A percentile compares a stretch with the other conserved stretches of the same genome.
Conservation (phyloP, 2,329 filamentous ascomycete genomes). For the Colletotrichum sp. region DNA sequence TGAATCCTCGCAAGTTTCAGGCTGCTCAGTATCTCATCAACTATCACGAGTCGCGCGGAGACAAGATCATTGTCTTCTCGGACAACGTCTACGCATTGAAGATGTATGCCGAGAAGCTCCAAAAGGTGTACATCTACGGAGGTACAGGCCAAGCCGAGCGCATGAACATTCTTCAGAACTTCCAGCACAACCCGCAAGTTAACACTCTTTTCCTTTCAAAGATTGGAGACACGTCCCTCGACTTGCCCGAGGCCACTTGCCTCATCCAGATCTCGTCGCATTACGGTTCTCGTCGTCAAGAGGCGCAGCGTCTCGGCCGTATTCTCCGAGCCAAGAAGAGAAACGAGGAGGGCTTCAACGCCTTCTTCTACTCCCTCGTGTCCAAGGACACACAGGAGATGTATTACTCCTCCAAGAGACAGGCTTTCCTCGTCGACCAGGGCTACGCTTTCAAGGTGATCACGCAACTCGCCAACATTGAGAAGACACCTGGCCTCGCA, state of each 20-base stretch:
- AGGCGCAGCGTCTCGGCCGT: constrained; percentile 90
- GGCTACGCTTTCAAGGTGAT: constrained; percentile 99
- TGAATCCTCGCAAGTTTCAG: constrained; percentile 98
- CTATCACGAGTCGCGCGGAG: constrained; percentile 91
- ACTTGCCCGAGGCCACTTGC: constrained; percentile 94
- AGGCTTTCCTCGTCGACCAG: constrained; percentile 97
- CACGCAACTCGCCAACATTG: constrained; percentile 90
- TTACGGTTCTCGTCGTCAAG: constrained; percentile 94
- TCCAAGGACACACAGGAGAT: constrained; percentile 98
- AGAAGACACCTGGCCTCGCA: constrained; percentile 79
- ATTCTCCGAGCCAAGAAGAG: constrained; percentile 94
- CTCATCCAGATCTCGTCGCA: constrained; percentile 98
- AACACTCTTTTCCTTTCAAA: constrained; percentile 97
- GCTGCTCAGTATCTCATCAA: constrained; percentile 98
- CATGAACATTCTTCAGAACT: constrained; percentile 87
- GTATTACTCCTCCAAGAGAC: constrained; percentile 95
- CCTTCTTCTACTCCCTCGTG: constrained; percentile 97
- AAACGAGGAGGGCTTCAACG: constrained; percentile 98
- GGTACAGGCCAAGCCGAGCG: constrained; percentile 87
- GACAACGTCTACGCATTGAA: constrained; percentile 95
- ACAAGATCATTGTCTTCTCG: constrained; percentile 98
- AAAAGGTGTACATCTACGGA: constrained; percentile 91
- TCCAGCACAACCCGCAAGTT: constrained; percentile 88
- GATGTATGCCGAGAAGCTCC: constrained; percentile 81
- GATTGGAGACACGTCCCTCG: constrained; percentile 97